Percentiles rank a stretch among this genome's conserved stretches.
phyloP scores from a whole-genome alignment of 805 yeast species.

The Starmerella bacillaris region DNA sequence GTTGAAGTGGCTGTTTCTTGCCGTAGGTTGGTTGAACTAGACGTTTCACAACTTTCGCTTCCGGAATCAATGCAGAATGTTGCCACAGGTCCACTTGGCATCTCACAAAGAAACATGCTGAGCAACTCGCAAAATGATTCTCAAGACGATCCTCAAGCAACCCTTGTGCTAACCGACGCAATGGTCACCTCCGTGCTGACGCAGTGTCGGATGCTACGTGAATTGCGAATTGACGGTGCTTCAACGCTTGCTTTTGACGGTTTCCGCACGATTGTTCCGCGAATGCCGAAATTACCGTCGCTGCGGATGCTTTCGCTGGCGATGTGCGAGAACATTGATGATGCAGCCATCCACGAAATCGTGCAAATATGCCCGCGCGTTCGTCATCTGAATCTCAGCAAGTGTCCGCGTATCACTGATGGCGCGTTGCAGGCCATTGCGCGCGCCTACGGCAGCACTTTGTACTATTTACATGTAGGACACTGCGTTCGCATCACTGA shows the following conservation, averaged over 20 bases:
- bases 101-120: neutral
- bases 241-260: neutral
- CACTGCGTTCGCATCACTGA: slow-evolving; percentile 87
- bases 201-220: slow-evolving; percentile 6
- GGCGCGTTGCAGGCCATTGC: slow-evolving; percentile 54
- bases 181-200: slow-evolving; percentile 1
- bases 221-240: slow-evolving; percentile 6
- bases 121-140: neutral
- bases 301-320: slow-evolving; percentile 73
- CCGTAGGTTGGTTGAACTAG: slow-evolving; percentile 71
- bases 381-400: slow-evolving; percentile 73
- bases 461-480: slow-evolving; percentile 83
- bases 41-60: slow-evolving; percentile 36
- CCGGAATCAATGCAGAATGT: neutral
- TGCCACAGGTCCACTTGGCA: neutral
- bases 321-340: slow-evolving; percentile 65
- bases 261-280: slow-evolving; percentile 34
- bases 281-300: slow-evolving; percentile 56
- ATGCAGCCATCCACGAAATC: slow-evolving; percentile 53
- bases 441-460: slow-evolving; percentile 46
- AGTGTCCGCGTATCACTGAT: slow-evolving; percentile 77
- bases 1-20: slow-evolving; percentile 44
- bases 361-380: slow-evolving; percentile 66
- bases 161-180: slow-evolving; percentile 3
- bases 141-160: neutral